These are phyloP conservation scores for Melastoma malabathricum DNA, from an alignment of 345 rosid species.

Conservation along the genomic window DNA sequence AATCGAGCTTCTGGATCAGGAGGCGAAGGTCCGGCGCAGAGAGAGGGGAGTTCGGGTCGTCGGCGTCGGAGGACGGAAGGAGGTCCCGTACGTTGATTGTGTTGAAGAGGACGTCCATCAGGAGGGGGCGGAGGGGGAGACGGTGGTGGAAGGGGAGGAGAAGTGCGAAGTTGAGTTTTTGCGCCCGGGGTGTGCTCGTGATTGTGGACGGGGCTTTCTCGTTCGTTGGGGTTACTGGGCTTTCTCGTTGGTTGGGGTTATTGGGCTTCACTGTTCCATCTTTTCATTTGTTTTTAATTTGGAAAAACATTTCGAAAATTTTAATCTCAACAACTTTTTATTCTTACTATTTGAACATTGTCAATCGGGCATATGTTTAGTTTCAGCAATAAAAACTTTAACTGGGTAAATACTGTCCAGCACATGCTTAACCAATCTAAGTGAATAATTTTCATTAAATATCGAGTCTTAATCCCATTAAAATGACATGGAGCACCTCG, in stretches of 20 bases:
- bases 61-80: conserved; percentile 66
- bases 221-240: background rate
- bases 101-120: conserved; percentile 43
- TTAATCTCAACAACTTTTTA: too few relatives aligned
- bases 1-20: conserved; percentile 63
- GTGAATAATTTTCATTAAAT: too few relatives aligned
- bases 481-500: too few relatives aligned
- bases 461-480: too few relatives aligned
- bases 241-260: background rate
- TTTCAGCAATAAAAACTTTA: too few relatives aligned
- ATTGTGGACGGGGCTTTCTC: background rate
- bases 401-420: too few relatives aligned
- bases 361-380: too few relatives aligned
- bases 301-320: too few relatives aligned
- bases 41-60: conserved; percentile 68
- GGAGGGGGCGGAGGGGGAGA: background rate
- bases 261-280: too few relatives aligned
- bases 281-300: too few relatives aligned
- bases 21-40: conserved; percentile 98
- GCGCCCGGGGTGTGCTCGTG: background rate
- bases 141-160: background rate
- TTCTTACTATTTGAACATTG: too few relatives aligned
- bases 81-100: conserved; percentile 69
- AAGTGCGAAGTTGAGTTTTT: background rate
- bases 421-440: too few relatives aligned